phyloP scores from a whole-genome alignment of 352 stramenopile species.

The Phytopythium helicoides region DNA sequence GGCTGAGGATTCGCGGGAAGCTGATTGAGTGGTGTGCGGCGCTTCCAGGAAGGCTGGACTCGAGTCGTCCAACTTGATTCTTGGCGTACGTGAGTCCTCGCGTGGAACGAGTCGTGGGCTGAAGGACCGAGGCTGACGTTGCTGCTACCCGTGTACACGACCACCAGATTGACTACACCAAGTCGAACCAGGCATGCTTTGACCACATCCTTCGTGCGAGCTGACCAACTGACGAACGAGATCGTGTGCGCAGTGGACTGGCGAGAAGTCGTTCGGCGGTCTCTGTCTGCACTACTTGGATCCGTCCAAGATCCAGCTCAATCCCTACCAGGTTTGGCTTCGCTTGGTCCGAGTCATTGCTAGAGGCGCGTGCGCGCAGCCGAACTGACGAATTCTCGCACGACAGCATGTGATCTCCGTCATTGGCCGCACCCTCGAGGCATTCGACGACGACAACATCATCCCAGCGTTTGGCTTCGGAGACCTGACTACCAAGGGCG shows the following conservation, averaged over 20 bases:
- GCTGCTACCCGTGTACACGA: not conserved
- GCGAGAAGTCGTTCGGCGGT: slow-evolving; percentile 54
- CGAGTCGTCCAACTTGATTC: slow-evolving; percentile 51
- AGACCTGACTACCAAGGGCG: slow-evolving; percentile 44
- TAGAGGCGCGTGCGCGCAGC: too few relatives aligned
- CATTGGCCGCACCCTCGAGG: slow-evolving; percentile 59
- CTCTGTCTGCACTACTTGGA: slow-evolving; percentile 64
- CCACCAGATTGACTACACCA: slow-evolving; percentile 65
- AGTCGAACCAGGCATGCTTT: slow-evolving; percentile 49
- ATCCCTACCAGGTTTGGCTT: slow-evolving; percentile 50
- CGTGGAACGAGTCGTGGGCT: too few relatives aligned
- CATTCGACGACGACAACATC: slow-evolving; percentile 81
- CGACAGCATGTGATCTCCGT: slow-evolving; percentile 57
- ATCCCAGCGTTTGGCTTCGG: slow-evolving; percentile 72
- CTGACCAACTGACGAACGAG: too few relatives aligned
- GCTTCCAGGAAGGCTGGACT: slow-evolving; percentile 12
- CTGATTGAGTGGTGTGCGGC: not conserved
- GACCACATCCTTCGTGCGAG: not conserved
- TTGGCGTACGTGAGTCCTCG: slow-evolving; percentile 31
- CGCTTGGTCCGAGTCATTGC: not conserved
- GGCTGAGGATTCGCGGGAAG: too few relatives aligned
- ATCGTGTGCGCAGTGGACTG: slow-evolving; percentile 49
- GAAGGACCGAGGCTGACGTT: slow-evolving; percentile 30
- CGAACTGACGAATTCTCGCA: slow-evolving; percentile 1
- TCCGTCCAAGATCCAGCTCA: slow-evolving; percentile 40